Evolutionary conservation across 1,284 basidiomycete genomes (phyloP).

Genomic region (Rhodotorula sp.): DNA sequence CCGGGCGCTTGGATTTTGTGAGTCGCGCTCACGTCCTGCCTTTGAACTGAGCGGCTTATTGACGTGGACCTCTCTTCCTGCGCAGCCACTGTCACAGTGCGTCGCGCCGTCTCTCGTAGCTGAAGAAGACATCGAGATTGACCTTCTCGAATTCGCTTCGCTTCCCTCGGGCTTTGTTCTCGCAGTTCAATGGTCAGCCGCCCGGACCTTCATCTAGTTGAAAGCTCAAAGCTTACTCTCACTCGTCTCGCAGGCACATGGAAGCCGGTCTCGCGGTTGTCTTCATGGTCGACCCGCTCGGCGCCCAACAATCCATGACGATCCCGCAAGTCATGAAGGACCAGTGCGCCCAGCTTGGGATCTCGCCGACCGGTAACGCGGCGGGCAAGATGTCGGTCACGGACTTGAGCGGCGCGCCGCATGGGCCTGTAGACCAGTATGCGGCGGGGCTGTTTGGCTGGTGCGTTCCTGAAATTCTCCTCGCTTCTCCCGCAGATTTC

Average conservation of each 20-base stretch:
- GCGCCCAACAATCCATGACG: slow-evolving; percentile 55
- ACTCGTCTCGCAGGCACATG: slow-evolving; percentile 33
- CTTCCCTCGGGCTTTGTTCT: too few species aligned
- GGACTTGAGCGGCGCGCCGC: slow-evolving; percentile 61
- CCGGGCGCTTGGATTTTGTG: slow-evolving; percentile 75
- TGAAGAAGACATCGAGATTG: background rate
- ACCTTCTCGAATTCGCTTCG: background rate
- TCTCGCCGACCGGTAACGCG: slow-evolving; percentile 71
- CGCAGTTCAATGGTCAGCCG: slow-evolving; percentile 3
- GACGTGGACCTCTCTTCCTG: background rate
- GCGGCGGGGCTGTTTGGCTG: slow-evolving; percentile 2
- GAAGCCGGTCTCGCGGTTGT: slow-evolving; percentile 59
- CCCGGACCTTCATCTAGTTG: background rate
- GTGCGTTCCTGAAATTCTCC: background rate
- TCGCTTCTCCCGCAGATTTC: too few species aligned
- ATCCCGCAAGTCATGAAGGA: slow-evolving; percentile 62
- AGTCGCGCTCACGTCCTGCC: background rate
- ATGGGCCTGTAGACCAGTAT: slow-evolving; percentile 39
- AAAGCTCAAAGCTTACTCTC: too few species aligned
- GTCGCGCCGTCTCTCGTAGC: background rate
- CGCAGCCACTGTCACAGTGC: slow-evolving; percentile 36
- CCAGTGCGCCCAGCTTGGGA: slow-evolving; percentile 66
- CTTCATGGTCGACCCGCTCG: slow-evolving; percentile 71
- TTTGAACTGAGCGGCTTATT: too few species aligned
- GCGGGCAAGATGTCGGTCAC: slow-evolving; percentile 64